Evolutionary conservation across 345 rosid species (phyloP), one percentile per base, ranked within the genome.

Genomic region (Eucalyptus sp.): DNA sequence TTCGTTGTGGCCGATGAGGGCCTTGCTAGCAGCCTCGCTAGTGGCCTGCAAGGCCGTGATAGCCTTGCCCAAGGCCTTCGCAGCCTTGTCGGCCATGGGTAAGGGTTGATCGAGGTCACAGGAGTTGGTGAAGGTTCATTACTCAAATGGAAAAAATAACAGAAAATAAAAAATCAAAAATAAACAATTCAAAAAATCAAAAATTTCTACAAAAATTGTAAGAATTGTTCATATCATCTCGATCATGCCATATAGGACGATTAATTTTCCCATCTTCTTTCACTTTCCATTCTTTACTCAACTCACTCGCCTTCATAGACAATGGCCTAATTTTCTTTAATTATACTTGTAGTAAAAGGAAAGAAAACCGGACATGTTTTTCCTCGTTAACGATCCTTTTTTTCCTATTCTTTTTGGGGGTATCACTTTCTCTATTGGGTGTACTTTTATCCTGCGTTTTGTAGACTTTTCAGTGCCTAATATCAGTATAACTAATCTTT

Each of bases 21-120:
- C 58, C 25, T 54, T 54, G 58, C 25, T 54, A 7, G 58, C 10
- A 4, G 24, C 58, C 58, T 54, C 10, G 10, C 58, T 20, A 3
- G 4, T 3, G 58, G 58, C 58, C 9, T 54, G 18, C 7, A 0
- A 50, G 52, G 52, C 7, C 7, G 52, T 5, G 52, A 50, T 50
- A 15, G 24, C 25, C 25, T 18, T 20, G 10, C 58, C 58, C 24
- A 54, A 3, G 58, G 58, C 58, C 58, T 54, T 54, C 4, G 4
- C 10, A 54, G 10, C 24, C 58, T 18, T 54, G 24, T 54, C 2
- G 4, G 58, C 58, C 7, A 17, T 51, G 22, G 56, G 22, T 51
- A 7, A 51, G 56, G 22, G 22, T 1, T 7, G 9, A 54, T 4
- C 8, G 10, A 10, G 25, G 20, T 54, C 9, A 20, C 3, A 0